Evolutionary conservation across 2,329 filamentous ascomycete species (phyloP).

Genomic region (Claviceps monticola): DNA sequence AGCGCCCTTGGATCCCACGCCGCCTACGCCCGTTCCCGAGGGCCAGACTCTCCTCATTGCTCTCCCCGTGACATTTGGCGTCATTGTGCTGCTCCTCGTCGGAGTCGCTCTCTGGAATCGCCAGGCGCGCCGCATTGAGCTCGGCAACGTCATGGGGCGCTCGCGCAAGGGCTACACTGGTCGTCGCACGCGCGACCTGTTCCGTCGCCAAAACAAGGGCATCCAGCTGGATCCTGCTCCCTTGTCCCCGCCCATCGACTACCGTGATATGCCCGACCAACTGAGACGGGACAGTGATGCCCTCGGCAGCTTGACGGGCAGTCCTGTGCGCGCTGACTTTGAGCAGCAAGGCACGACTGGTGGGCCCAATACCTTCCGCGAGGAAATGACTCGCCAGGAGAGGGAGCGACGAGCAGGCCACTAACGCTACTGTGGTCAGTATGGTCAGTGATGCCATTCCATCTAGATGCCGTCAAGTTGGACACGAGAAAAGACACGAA

Average conservation of each 20-base stretch:
- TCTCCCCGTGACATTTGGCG: constrained; percentile 35
- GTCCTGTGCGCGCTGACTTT: constrained; percentile 29
- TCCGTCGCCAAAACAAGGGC: constrained; percentile 22
- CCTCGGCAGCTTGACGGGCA: constrained; percentile 34
- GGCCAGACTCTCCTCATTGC: constrained; percentile 36
- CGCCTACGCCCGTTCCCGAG: constrained; percentile 18
- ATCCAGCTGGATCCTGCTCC: constrained; percentile 31
- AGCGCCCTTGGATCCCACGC: constrained; percentile 23
- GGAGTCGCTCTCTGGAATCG: constrained; percentile 44
- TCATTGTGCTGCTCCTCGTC: constrained; percentile 33
- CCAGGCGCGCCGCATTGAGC: constrained; percentile 31
- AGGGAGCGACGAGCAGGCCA: constrained; percentile 1
- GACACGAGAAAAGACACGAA: too few species aligned
- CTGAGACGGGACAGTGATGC: constrained; percentile 30
- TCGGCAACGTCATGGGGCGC: constrained; percentile 39
- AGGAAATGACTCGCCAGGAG: constrained; percentile 35
- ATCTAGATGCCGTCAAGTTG: too few species aligned
- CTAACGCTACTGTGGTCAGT: neutral
- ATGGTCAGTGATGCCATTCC: too few species aligned
- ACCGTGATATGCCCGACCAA: constrained; percentile 11
- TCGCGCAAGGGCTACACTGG: constrained; percentile 29
- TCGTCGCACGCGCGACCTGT: constrained; percentile 22
- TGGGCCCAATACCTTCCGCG: constrained; percentile 31
- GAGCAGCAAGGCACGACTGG: constrained; percentile 23
- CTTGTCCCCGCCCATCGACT: constrained; percentile 10